Evolutionary conservation across 1,284 basidiomycete species (phyloP).

Genomic region (Phylloporus sp.): DNA sequence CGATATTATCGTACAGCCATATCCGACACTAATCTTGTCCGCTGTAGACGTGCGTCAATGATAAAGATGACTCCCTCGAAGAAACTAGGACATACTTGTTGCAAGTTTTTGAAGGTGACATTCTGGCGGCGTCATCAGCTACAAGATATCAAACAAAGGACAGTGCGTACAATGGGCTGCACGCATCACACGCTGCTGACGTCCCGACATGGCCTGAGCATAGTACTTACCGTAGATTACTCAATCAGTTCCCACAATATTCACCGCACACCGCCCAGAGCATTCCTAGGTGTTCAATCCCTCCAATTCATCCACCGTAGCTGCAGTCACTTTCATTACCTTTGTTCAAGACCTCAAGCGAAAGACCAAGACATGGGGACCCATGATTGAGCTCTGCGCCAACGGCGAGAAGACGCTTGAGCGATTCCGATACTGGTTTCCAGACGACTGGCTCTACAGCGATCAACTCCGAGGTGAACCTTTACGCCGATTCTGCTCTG

Average conservation of each 20-base stretch:
- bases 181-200: slow-evolving; percentile 97
- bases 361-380: slow-evolving; percentile 96
- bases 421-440: slow-evolving; percentile 95
- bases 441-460: slow-evolving; percentile 97
- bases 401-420: slow-evolving; percentile 97
- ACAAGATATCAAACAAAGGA: slow-evolving; percentile 11
- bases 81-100: slow-evolving; percentile 61
- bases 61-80: not conserved
- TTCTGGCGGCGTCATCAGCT: slow-evolving; percentile 65
- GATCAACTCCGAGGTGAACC: slow-evolving; percentile 96
- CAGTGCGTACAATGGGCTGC: slow-evolving; percentile 87
- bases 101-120: slow-evolving; percentile 99
- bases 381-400: slow-evolving; percentile 93
- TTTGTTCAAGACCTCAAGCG: slow-evolving; percentile 99
- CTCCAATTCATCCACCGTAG: slow-evolving; percentile 87
- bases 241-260: slow-evolving; percentile 33
- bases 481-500: no score
- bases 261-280: not conserved
- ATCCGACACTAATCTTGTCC: slow-evolving; percentile 87
- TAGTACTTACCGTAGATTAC: slow-evolving; percentile 25
- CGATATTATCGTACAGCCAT: slow-evolving; percentile 98
- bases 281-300: slow-evolving; percentile 62
- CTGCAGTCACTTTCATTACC: slow-evolving; percentile 98
- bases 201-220: slow-evolving; percentile 77
- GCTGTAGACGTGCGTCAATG: slow-evolving; percentile 54